Percentiles rank a stretch among this genome's conserved stretches.
These are phyloP conservation scores for Setomelanomma holmii DNA, from an alignment of 2,329 filamentous ascomycete species.

Conservation along the genomic window DNA sequence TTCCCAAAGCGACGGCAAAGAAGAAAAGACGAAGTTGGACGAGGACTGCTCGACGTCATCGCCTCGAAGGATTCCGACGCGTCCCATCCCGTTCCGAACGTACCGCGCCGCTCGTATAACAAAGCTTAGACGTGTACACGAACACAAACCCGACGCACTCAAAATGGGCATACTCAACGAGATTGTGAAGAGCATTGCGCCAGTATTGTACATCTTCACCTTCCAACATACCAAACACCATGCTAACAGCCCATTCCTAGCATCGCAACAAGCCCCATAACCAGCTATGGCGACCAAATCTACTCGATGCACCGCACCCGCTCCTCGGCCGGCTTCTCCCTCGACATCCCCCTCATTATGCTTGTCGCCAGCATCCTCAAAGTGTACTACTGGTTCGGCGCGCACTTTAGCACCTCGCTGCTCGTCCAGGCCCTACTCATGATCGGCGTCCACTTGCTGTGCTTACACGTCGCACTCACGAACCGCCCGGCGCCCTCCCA, in stretches of 20 bases:
- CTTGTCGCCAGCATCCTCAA: conserved; percentile 69
- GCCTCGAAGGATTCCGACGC: conserved; percentile 1
- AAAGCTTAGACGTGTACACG: background rate
- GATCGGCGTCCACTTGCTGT: conserved; percentile 63
- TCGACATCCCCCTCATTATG: conserved; percentile 73
- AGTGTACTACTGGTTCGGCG: conserved; percentile 71
- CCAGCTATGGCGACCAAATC: conserved; percentile 72
- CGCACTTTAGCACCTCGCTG: conserved; percentile 65
- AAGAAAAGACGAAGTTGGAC: background rate
- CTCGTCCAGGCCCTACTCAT: conserved; percentile 67
- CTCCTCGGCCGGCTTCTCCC: conserved; percentile 68
- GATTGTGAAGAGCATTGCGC: conserved; percentile 46
- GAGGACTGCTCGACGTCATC: background rate
- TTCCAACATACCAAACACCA: background rate
- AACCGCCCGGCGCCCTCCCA: conserved; percentile 58
- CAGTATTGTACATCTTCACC: conserved; percentile 43
- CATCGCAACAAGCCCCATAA: conserved; percentile 68
- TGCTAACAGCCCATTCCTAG: conserved; percentile 41
- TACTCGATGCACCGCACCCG: conserved; percentile 67
- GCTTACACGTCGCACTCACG: conserved; percentile 67
- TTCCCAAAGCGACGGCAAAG: background rate
- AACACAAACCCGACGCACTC: background rate
- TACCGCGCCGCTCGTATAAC: background rate
- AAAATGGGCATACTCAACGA: conserved; percentile 47
- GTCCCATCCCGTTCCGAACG: conserved; percentile 4